Conservation (phyloP, 2,329 filamentous ascomycete genomes). For the Arthroderma sp. region DNA sequence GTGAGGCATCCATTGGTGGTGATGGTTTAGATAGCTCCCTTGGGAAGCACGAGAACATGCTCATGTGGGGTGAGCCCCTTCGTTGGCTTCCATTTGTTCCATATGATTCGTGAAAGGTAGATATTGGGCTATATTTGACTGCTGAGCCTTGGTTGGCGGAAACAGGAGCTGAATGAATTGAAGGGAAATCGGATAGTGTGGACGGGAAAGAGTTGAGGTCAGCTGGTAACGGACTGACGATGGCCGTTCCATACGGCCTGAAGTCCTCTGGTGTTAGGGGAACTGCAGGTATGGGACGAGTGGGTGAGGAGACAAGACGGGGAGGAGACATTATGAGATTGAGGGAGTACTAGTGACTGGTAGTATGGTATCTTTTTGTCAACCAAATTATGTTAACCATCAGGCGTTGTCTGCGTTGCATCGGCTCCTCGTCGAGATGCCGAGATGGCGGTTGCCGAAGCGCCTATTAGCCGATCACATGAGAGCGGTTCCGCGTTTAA, state of each 20-base stretch:
- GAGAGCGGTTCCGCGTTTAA: too few relatives aligned
- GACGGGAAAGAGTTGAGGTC: slow-evolving; percentile 32
- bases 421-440: too few relatives aligned
- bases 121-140: slow-evolving; percentile 71
- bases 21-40: slow-evolving; percentile 36
- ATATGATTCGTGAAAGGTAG: slow-evolving; percentile 61
- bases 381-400: background rate
- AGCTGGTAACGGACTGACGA: slow-evolving; percentile 55
- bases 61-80: slow-evolving; percentile 54
- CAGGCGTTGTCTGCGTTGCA: too few relatives aligned
- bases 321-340: background rate
- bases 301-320: background rate
- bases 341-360: background rate
- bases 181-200: slow-evolving; percentile 33
- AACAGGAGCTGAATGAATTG: slow-evolving; percentile 35
- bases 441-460: too few relatives aligned
- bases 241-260: slow-evolving; percentile 67
- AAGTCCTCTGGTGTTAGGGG: slow-evolving; percentile 60
- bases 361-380: background rate
- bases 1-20: background rate
- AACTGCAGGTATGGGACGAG: slow-evolving; percentile 16
- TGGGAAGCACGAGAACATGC: slow-evolving; percentile 77
- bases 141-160: slow-evolving; percentile 77
- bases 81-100: slow-evolving; percentile 28
- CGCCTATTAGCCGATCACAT: too few relatives aligned